Evolutionary conservation across 371 early-diverging fungal species (phyloP).

Genomic region (Mortierella sp.): DNA sequence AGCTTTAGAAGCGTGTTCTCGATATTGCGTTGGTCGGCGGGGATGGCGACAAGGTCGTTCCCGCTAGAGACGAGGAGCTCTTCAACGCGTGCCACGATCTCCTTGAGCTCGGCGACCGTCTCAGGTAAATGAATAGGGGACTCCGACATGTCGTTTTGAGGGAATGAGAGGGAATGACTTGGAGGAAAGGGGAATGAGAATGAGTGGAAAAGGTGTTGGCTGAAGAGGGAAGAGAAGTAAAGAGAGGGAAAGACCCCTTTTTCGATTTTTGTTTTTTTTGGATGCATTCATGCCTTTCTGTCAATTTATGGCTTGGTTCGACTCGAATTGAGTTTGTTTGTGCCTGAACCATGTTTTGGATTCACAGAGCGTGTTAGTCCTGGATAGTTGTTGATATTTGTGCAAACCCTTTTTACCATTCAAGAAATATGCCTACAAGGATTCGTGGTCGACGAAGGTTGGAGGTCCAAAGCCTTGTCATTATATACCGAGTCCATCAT

Average conservation of each 20-base stretch:
- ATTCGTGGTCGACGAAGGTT: too few relatives aligned
- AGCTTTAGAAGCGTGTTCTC: conserved; percentile 32
- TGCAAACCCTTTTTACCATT: too few relatives aligned
- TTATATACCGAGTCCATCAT: too few relatives aligned
- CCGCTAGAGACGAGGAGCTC: conserved; percentile 22
- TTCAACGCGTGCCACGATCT: conserved; percentile 16
- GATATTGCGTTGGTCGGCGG: conserved; percentile 24
- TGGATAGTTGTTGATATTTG: too few relatives aligned
- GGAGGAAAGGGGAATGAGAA: neutral
- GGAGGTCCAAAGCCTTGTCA: too few relatives aligned
- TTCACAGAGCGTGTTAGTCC: too few relatives aligned
- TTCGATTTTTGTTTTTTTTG: neutral
- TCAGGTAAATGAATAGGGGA: conserved; percentile 41
- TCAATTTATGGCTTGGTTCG: too few relatives aligned
- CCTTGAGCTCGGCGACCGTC: conserved; percentile 23
- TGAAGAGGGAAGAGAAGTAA: neutral
- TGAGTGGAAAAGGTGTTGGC: neutral
- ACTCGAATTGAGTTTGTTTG: too few relatives aligned
- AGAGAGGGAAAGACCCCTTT: neutral
- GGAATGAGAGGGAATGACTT: neutral
- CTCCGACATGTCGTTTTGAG: conserved; percentile 14
- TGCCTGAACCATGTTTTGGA: too few relatives aligned
- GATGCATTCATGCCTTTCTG: neutral
- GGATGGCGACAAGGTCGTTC: conserved; percentile 28
- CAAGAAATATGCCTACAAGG: too few relatives aligned